A percentile compares a stretch with the other conserved stretches of the same genome.
phyloP scores from a whole-genome alignment of 495 filamentous ascomycete genomes.

The Beverwykella pulmonaria region DNA sequence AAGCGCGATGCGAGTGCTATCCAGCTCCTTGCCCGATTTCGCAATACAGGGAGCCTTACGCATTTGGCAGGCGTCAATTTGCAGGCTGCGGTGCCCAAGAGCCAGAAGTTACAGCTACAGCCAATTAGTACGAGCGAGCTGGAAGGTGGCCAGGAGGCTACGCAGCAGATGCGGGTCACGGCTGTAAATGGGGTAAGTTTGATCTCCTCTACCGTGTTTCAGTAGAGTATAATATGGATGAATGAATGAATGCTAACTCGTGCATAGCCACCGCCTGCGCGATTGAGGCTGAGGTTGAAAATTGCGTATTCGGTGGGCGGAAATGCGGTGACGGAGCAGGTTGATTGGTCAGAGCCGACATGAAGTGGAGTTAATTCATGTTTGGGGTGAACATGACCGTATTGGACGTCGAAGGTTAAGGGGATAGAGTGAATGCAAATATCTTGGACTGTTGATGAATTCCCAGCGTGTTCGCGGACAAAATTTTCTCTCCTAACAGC shows the following conservation, averaged over 20 bases:
- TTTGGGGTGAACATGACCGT: too few relatives aligned
- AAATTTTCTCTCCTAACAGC: too few relatives aligned
- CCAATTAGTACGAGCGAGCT: conserved; percentile 81
- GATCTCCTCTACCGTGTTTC: too few relatives aligned
- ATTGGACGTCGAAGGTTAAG: neutral
- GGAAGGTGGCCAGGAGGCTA: conserved; percentile 75
- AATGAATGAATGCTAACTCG: conserved; percentile 12
- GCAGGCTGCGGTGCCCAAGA: conserved; percentile 95
- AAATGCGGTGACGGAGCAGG: conserved; percentile 80
- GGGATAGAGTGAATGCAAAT: neutral
- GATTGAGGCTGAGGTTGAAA: conserved; percentile 80
- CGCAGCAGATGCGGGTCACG: conserved; percentile 81
- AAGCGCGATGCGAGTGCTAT: conserved; percentile 75
- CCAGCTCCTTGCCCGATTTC: conserved; percentile 81
- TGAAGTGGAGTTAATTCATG: neutral
- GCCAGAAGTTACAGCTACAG: conserved; percentile 85
- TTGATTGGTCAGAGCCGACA: conserved; percentile 88
- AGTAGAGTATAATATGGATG: neutral
- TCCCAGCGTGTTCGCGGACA: too few relatives aligned
- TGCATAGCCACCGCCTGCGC: conserved; percentile 62
- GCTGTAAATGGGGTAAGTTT: conserved; percentile 84
- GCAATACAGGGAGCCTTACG: conserved; percentile 67
- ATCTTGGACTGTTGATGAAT: neutral
- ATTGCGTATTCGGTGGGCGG: conserved; percentile 74
- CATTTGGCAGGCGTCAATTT: conserved; percentile 72